Percentiles rank a stretch among this genome's conserved stretches.
phyloP scores from a whole-genome alignment of 2,329 filamentous ascomycete species.

The Xylaria arbuscula region DNA sequence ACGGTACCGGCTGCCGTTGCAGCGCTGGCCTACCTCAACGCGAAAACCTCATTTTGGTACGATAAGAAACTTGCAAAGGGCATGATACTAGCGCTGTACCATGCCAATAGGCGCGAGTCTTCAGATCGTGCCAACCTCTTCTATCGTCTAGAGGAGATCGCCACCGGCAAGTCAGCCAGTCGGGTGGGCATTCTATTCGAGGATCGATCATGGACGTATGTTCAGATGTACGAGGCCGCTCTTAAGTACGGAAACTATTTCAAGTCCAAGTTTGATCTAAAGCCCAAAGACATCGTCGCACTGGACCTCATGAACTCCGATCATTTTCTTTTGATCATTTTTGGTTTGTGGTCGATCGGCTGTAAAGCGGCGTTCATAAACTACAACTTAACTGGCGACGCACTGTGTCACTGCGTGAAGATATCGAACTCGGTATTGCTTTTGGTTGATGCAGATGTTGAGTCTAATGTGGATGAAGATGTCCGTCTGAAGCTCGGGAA shows the following conservation, averaged over 20 bases:
- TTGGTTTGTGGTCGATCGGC: conserved; percentile 85
- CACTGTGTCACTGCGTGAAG: conserved; percentile 78
- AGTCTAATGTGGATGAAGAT: conserved; percentile 66
- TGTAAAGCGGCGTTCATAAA: conserved; percentile 89
- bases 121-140: conserved; percentile 76
- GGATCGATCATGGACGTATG: conserved; percentile 76
- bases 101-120: conserved; percentile 60
- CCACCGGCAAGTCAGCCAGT: conserved; percentile 63
- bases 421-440: conserved; percentile 74
- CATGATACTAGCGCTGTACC: conserved; percentile 59
- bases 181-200: conserved; percentile 74
- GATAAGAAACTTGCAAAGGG: conserved; percentile 71
- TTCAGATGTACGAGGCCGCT: conserved; percentile 76
- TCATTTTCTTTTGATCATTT: conserved; percentile 78
- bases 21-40: conserved; percentile 81
- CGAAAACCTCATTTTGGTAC: conserved; percentile 72
- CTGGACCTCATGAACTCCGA: conserved; percentile 85
- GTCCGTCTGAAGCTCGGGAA: conserved; percentile 61
- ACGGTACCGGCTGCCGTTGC: conserved; percentile 72
- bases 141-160: conserved; percentile 77
- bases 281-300: conserved; percentile 80
- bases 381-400: conserved; percentile 79
- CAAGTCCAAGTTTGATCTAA: conserved; percentile 70
- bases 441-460: conserved; percentile 73
- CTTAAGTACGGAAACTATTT: conserved; percentile 83